Percentiles rank a stretch among this genome's conserved stretches.
phyloP scores from a whole-genome alignment of 2,329 filamentous ascomycete species.

The Chalaropsis thielavioides region DNA sequence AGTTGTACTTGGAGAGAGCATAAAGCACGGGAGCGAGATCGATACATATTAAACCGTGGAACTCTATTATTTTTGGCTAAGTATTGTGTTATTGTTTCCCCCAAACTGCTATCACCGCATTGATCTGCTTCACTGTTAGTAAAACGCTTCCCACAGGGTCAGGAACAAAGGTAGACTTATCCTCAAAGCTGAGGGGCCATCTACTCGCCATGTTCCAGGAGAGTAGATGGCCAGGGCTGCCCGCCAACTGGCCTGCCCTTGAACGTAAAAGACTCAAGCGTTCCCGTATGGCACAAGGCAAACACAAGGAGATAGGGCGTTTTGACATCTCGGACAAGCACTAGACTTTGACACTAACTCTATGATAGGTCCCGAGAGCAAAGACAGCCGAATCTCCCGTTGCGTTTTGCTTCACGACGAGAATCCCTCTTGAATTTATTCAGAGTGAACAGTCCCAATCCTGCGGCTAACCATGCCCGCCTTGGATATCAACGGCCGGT shows the following conservation, averaged over 20 bases:
- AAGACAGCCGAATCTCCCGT: constrained; percentile 16
- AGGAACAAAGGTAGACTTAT: constrained; percentile 2
- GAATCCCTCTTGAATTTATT: constrained; percentile 13
- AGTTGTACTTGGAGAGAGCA: too few relatives aligned
- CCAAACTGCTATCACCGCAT: neutral
- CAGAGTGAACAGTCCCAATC: constrained; percentile 18
- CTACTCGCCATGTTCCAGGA: neutral
- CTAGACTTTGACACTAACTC: constrained; percentile 90
- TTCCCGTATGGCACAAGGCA: neutral
- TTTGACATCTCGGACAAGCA: constrained; percentile 52
- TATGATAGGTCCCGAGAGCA: constrained; percentile 61
- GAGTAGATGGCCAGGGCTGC: neutral
- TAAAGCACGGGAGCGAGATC: too few relatives aligned
- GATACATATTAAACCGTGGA: too few relatives aligned
- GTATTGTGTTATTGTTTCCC: neutral
- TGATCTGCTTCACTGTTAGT: neutral
- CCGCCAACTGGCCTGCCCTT: constrained; percentile 1
- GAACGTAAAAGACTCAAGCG: neutral
- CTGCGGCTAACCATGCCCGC: neutral
- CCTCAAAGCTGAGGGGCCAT: constrained; percentile 7
- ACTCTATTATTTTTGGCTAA: too few relatives aligned
- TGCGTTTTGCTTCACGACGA: constrained; percentile 14
- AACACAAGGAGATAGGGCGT: neutral
- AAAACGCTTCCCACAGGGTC: neutral
- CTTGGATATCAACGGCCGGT: neutral